Evolutionary conservation across 1,139 yeast species (phyloP).

Genomic region (Kodamaea anthophila): DNA sequence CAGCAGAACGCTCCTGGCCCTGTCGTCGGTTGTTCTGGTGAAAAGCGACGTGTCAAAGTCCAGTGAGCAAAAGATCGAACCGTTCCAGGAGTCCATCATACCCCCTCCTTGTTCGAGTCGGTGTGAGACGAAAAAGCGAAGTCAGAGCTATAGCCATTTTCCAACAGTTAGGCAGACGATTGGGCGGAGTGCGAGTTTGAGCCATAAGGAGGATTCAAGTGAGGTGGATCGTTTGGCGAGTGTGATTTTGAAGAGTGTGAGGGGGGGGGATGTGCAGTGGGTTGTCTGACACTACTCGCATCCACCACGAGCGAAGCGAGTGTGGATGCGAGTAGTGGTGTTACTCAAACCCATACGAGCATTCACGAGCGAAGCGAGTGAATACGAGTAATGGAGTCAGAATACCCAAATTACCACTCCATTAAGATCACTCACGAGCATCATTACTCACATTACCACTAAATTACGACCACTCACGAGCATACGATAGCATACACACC

Average conservation of each 20-base stretch:
- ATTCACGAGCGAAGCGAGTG: conserved; percentile 1
- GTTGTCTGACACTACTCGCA: not conserved
- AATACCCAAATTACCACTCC: no score
- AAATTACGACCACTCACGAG: no score
- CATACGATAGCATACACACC: no score
- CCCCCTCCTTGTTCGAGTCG: conserved; percentile 7
- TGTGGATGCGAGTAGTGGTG: not conserved
- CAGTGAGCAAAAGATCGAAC: not conserved
- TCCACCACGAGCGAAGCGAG: conserved; percentile 1
- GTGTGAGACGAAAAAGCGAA: no score
- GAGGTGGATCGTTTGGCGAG: conserved; percentile 1
- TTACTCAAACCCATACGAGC: no score
- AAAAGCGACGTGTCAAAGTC: not conserved
- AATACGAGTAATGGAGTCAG: not conserved
- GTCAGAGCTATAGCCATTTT: no score
- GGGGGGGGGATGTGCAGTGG: conserved; percentile 3
- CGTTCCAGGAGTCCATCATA: conserved; percentile 7
- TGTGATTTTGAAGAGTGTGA: conserved; percentile 1
- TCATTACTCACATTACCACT: no score
- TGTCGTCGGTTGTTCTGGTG: conserved; percentile 1
- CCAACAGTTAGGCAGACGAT: not conserved
- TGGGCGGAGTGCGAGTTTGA: not conserved
- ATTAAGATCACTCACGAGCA: no score
- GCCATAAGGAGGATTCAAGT: not conserved
- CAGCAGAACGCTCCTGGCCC: conserved; percentile 6